Percentiles rank a stretch among this genome's conserved stretches.
These are phyloP conservation scores for Rhazya stricta DNA, from an alignment of 257 asterid genomes.

Conservation along the genomic window DNA sequence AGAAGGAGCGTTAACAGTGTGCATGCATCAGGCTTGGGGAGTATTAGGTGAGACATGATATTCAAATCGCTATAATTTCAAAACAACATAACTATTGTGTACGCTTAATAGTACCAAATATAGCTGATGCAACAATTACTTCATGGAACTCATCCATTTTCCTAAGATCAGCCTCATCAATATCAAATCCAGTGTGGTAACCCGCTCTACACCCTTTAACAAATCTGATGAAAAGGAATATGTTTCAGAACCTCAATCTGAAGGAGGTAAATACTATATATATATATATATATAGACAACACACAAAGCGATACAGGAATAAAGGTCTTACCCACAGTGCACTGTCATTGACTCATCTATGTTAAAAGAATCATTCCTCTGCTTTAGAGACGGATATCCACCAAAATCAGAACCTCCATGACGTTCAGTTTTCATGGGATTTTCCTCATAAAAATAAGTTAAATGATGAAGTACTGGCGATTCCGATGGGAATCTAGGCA, in stretches of 20 bases:
- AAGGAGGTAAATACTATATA: constrained; percentile 3
- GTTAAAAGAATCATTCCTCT: constrained; percentile 64
- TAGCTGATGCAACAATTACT: constrained; percentile 93
- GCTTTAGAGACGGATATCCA: constrained; percentile 83
- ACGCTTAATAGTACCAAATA: constrained; percentile 66
- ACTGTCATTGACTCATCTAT: constrained; percentile 77
- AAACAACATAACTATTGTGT: constrained; percentile 18
- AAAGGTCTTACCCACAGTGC: constrained; percentile 82
- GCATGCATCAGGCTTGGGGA: not conserved
- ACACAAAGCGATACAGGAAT: too few species aligned
- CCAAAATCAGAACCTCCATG: constrained; percentile 91
- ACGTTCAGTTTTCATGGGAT: constrained; percentile 49
- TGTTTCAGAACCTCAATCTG: constrained; percentile 14
- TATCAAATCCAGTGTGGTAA: constrained; percentile 73
- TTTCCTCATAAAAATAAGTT: constrained; percentile 61
- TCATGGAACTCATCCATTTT: constrained; percentile 68
- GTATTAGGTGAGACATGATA: not conserved
- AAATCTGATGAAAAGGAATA: constrained; percentile 48
- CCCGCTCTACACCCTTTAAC: constrained; percentile 91
- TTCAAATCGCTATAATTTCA: not conserved
- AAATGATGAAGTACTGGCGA: constrained; percentile 69
- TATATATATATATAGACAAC: too few species aligned
- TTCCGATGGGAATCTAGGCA: constrained; percentile 65
- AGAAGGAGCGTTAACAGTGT: not conserved
- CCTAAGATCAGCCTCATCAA: constrained; percentile 66